Percentiles rank a stretch among this genome's conserved stretches.
Evolutionary conservation across 1,139 yeast genomes (phyloP).

Genomic region (Sugiyamaella grinbergsii): DNA sequence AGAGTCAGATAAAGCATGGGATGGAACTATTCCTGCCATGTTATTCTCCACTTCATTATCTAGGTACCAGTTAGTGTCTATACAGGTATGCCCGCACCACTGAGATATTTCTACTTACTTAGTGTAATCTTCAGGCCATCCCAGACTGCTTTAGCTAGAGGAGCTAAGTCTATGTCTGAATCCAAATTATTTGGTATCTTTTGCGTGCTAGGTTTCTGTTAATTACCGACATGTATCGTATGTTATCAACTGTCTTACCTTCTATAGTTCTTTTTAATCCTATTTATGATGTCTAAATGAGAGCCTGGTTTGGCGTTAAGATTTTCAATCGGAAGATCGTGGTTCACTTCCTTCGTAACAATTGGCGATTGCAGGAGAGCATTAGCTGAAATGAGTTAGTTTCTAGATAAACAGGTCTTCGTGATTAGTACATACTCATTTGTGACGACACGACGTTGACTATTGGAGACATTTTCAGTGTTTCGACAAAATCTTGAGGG

Average conservation of each 20-base stretch:
- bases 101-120: slow-evolving; percentile 2
- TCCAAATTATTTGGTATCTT: neutral
- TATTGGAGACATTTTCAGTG: slow-evolving; percentile 2
- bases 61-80: no score
- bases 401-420: neutral
- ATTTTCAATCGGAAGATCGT: neutral
- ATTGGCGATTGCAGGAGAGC: slow-evolving; percentile 2
- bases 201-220: neutral
- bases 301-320: neutral
- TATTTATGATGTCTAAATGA: slow-evolving; percentile 2
- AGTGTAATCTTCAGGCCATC: neutral
- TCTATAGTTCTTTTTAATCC: neutral
- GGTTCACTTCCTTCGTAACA: neutral
- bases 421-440: slow-evolving; percentile 2
- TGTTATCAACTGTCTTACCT: neutral
- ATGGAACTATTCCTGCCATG: no score
- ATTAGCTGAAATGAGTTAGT: slow-evolving; percentile 5
- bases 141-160: slow-evolving; percentile 6
- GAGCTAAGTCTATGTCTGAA: slow-evolving; percentile 1
- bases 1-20: slow-evolving; percentile 5
- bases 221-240: neutral
- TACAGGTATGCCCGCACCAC: no score
- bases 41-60: no score
- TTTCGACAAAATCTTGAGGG: slow-evolving; percentile 5
- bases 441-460: neutral